Conservation (phyloP, 73 alveolate species). For the Durusdinium trenchii region DNA sequence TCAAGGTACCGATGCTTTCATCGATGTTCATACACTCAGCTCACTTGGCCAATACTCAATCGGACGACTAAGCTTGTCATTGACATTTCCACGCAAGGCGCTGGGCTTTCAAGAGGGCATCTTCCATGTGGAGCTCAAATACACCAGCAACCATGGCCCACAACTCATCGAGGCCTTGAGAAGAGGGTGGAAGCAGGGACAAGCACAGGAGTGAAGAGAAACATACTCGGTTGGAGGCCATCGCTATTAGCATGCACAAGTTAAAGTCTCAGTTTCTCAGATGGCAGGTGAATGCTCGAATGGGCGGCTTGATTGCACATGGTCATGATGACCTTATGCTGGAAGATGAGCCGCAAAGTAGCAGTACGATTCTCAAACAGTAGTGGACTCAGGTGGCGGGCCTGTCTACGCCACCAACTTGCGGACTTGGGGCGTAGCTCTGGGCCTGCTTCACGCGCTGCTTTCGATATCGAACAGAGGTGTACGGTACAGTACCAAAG, state of each 20-base stretch:
- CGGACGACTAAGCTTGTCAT: background rate
- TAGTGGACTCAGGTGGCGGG: constrained; percentile 42
- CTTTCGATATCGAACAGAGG: too few species aligned
- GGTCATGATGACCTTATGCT: too few species aligned
- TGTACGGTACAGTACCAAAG: too few species aligned
- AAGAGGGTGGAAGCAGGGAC: background rate
- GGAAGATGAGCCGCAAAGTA: too few species aligned
- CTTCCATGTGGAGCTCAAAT: constrained; percentile 86
- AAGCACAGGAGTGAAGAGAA: background rate
- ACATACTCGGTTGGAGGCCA: background rate
- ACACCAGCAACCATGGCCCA: constrained; percentile 81
- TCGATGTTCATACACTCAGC: background rate
- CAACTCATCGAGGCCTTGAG: constrained; percentile 70
- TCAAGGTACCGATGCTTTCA: constrained; percentile 11
- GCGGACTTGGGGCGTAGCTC: constrained; percentile 78
- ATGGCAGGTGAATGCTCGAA: constrained; percentile 65
- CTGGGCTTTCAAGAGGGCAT: constrained; percentile 64
- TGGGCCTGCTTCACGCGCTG: background rate
- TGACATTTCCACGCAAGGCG: background rate
- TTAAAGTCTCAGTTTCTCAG: too few species aligned
- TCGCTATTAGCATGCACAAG: too few species aligned
- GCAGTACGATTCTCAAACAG: background rate
- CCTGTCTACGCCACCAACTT: constrained; percentile 91
- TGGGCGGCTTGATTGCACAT: constrained; percentile 56
- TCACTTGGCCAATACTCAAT: background rate